Conservation (phyloP, 2,329 filamentous ascomycete species). For the Exophiala viscosa region DNA sequence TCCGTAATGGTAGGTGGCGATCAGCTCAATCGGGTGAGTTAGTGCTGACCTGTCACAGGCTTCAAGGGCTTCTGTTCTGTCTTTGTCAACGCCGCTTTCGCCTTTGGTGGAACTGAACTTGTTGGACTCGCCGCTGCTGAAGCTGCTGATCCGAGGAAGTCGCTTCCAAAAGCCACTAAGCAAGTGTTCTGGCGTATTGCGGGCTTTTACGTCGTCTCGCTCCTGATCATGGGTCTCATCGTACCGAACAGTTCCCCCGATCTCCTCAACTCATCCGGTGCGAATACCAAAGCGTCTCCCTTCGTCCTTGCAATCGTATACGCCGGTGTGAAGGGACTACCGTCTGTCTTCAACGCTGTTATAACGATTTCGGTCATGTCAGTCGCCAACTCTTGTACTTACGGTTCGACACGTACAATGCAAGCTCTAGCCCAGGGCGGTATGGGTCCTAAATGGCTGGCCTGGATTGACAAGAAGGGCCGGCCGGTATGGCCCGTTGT, state of each 20-base stretch:
- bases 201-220: conserved; percentile 81
- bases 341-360: conserved; percentile 88
- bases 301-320: conserved; percentile 91
- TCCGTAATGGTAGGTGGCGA: conserved; percentile 59
- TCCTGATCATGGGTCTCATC: conserved; percentile 75
- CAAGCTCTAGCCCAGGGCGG: conserved; percentile 83
- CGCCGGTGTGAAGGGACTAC: conserved; percentile 74
- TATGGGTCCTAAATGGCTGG: conserved; percentile 72
- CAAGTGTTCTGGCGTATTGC: conserved; percentile 91
- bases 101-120: conserved; percentile 61
- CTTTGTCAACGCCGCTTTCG: conserved; percentile 62
- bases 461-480: conserved; percentile 78
- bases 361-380: conserved; percentile 82
- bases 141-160: conserved; percentile 59
- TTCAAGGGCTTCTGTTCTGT: conserved; percentile 64
- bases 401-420: conserved; percentile 84
- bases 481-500: conserved; percentile 72
- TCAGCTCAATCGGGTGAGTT: too few relatives aligned
- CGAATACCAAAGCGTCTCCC: conserved; percentile 72
- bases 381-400: conserved; percentile 87
- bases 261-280: conserved; percentile 58
- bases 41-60: conserved; percentile 29
- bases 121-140: conserved; percentile 60
- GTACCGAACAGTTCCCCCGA: conserved; percentile 65
- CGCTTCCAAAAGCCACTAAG: conserved; percentile 80